Conservation (phyloP, 306 rosid species). For the Prunus persica region Prunus_persica_NCBIv2 NC_034009.1:27738501-27739000, state of each 20-base stretch:
- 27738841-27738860: neutral
- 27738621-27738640: neutral
- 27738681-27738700: neutral
- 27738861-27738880: neutral
- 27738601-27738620: neutral
- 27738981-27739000: neutral
- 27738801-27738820: neutral
- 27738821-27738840: neutral
- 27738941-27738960: neutral
- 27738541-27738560: no score
- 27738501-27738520: no score
- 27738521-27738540: no score
- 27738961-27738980: neutral
- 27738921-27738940: neutral
- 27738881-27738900: neutral
- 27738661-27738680: neutral
- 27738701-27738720: neutral
- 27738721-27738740: neutral
- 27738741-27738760: neutral
- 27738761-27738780: neutral
- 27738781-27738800: neutral
- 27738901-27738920: neutral
- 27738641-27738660: neutral
- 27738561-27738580: neutral
- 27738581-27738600: neutral